Evolutionary conservation across 352 stramenopile species (phyloP).

Genomic region (Halophytophthora polymorphica): DNA sequence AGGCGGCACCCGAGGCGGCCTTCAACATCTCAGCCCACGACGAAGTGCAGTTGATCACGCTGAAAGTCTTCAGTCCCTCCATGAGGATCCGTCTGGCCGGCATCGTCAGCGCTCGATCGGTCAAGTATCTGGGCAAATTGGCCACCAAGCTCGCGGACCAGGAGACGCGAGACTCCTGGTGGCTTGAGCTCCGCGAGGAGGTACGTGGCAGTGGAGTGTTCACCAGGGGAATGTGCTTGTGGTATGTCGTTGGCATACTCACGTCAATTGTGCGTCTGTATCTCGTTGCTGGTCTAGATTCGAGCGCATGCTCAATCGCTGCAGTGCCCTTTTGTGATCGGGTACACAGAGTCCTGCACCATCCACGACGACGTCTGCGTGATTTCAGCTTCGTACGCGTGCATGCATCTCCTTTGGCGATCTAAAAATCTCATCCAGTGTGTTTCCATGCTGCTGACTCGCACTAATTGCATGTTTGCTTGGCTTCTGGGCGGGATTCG

Average conservation of each 20-base stretch:
- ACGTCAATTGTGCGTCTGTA: background rate
- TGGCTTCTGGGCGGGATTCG: background rate
- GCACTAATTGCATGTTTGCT: background rate
- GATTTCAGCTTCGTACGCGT: constrained; percentile 91
- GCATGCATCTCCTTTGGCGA: background rate
- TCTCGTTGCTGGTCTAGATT: constrained; percentile 52
- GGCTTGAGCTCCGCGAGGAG: constrained; percentile 96
- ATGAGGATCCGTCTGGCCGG: constrained; percentile 75
- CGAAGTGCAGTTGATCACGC: constrained; percentile 94
- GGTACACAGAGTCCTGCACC: constrained; percentile 95
- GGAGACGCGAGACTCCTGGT: constrained; percentile 97
- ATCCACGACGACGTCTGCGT: constrained; percentile 97
- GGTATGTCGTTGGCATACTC: background rate
- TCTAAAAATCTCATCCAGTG: background rate
- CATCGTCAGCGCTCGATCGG: constrained; percentile 82
- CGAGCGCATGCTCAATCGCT: constrained; percentile 94
- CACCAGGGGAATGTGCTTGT: background rate
- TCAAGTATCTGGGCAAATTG: constrained; percentile 90
- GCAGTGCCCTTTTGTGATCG: constrained; percentile 95
- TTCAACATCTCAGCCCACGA: constrained; percentile 79
- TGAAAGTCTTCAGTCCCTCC: constrained; percentile 90
- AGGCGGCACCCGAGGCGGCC: constrained; percentile 37
- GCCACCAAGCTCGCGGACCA: constrained; percentile 96
- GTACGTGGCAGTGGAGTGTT: constrained; percentile 15
- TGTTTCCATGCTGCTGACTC: background rate